A percentile compares a stretch with the other conserved stretches of the same genome.
Evolutionary conservation across 2,329 filamentous ascomycete genomes (phyloP).

Genomic region (Colletotrichum sp.): DNA sequence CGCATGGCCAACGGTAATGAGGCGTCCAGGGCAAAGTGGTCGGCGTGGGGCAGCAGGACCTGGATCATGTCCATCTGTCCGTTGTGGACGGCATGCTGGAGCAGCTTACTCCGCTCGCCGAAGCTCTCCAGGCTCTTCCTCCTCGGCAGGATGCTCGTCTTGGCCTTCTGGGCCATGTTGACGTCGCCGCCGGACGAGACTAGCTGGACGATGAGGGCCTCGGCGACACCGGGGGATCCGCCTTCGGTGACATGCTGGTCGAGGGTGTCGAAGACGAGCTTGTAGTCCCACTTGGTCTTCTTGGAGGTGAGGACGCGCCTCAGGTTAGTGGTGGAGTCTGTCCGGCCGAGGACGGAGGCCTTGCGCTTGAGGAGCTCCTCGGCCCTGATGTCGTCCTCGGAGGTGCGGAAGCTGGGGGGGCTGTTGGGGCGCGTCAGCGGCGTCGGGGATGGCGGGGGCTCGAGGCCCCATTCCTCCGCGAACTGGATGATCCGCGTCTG

Average conservation of each 20-base stretch:
- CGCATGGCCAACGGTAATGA: slow-evolving; percentile 55
- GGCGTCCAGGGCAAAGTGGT: slow-evolving; percentile 53
- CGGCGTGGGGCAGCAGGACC: slow-evolving; percentile 58
- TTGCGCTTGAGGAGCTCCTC: slow-evolving; percentile 59
- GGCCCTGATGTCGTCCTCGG: slow-evolving; percentile 56
- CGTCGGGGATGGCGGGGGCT: slow-evolving; percentile 41
- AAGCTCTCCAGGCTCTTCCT: slow-evolving; percentile 55
- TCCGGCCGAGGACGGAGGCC: slow-evolving; percentile 30
- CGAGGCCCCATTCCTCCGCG: slow-evolving; percentile 55
- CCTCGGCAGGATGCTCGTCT: slow-evolving; percentile 51
- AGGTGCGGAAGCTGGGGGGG: slow-evolving; percentile 47
- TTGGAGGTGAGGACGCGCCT: slow-evolving; percentile 51
- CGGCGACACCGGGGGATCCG: slow-evolving; percentile 60
- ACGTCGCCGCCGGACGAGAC: slow-evolving; percentile 55
- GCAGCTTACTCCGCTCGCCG: slow-evolving; percentile 52
- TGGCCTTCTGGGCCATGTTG: slow-evolving; percentile 51
- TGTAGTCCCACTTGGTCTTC: slow-evolving; percentile 57
- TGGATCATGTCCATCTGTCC: slow-evolving; percentile 58
- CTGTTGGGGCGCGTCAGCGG: slow-evolving; percentile 47
- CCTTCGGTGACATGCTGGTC: slow-evolving; percentile 52
- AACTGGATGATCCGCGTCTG: slow-evolving; percentile 54
- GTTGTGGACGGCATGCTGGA: slow-evolving; percentile 56
- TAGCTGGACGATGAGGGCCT: slow-evolving; percentile 58
- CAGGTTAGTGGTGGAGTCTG: slow-evolving; percentile 31
- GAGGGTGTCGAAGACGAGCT: slow-evolving; percentile 58